Evolutionary conservation across 306 rosid genomes (phyloP).

Genomic region (Urtica urens): DNA sequence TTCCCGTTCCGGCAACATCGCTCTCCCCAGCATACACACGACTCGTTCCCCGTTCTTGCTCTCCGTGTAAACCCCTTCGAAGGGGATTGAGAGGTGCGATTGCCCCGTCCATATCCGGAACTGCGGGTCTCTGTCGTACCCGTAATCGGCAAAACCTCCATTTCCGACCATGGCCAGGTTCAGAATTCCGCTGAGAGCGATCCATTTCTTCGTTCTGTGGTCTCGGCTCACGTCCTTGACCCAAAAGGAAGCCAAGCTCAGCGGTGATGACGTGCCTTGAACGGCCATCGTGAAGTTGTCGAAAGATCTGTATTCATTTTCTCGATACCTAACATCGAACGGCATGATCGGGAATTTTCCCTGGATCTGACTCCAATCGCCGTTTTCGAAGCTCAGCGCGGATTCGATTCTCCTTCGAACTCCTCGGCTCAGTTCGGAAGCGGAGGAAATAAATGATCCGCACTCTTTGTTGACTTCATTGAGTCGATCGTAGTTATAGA

Average conservation of each 20-base stretch:
- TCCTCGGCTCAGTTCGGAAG: slow-evolving; percentile 46
- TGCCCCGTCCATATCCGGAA: slow-evolving; percentile 54
- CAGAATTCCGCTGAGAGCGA: slow-evolving; percentile 48
- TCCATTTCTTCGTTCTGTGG: slow-evolving; percentile 42
- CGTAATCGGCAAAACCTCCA: slow-evolving; percentile 24
- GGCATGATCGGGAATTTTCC: slow-evolving; percentile 68
- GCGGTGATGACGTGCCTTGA: slow-evolving; percentile 6
- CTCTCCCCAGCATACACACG: slow-evolving; percentile 70
- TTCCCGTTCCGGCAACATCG: slow-evolving; percentile 79
- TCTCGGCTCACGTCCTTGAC: slow-evolving; percentile 53
- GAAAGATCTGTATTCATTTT: not conserved
- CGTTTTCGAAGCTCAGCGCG: slow-evolving; percentile 54
- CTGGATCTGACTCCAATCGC: slow-evolving; percentile 70
- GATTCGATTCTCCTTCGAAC: slow-evolving; percentile 32
- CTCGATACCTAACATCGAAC: slow-evolving; percentile 25
- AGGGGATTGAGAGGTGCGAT: slow-evolving; percentile 46
- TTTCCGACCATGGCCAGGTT: slow-evolving; percentile 44
- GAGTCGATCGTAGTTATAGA: slow-evolving; percentile 48
- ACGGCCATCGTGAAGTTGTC: not conserved
- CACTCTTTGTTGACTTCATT: slow-evolving; percentile 64
- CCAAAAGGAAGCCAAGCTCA: slow-evolving; percentile 60
- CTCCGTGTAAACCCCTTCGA: slow-evolving; percentile 82
- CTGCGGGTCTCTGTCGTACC: slow-evolving; percentile 27
- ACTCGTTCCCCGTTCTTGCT: slow-evolving; percentile 71
- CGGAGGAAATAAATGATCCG: slow-evolving; percentile 45